Percentiles rank a stretch among this genome's conserved stretches.
phyloP scores from a whole-genome alignment of 345 rosid genomes.

The Acer yangbiense region DNA sequence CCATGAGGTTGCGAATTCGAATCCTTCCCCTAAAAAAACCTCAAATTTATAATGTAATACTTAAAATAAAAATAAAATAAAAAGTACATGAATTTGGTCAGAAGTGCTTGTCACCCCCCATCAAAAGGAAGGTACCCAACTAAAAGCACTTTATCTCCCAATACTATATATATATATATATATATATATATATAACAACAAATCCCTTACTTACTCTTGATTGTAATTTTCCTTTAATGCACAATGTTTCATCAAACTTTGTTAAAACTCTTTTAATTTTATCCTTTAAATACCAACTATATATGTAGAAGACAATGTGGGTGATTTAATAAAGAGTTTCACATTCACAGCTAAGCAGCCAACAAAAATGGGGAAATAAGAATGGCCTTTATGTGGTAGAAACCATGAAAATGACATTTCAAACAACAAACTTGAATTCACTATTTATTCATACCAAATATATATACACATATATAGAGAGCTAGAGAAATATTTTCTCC shows the following conservation, averaged over 20 bases:
- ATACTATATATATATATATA: too few species aligned
- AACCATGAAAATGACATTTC: not conserved
- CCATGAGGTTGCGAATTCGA: too few species aligned
- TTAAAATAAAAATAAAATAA: too few species aligned
- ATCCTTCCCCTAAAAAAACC: too few species aligned
- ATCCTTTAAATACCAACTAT: not conserved
- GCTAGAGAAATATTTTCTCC: too few species aligned
- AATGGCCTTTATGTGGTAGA: not conserved
- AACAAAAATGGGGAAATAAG: not conserved
- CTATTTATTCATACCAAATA: not conserved
- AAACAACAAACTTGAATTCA: not conserved
- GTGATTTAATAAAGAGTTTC: not conserved
- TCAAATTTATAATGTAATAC: too few species aligned
- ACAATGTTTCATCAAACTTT: slow-evolving; percentile 23
- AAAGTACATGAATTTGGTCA: not conserved
- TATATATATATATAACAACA: not conserved
- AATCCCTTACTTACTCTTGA: not conserved
- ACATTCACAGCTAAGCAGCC: slow-evolving; percentile 1
- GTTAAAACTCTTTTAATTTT: slow-evolving; percentile 10
- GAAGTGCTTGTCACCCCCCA: too few species aligned
- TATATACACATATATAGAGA: too few species aligned
- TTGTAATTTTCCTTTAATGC: slow-evolving; percentile 27
- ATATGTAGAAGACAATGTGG: not conserved
- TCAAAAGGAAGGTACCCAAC: slow-evolving; percentile 26
- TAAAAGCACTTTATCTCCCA: slow-evolving; percentile 27